These are phyloP conservation scores for Debaryomycetaceae sp. DNA, from an alignment of 1,139 yeast species.

Conservation along the genomic window DNA sequence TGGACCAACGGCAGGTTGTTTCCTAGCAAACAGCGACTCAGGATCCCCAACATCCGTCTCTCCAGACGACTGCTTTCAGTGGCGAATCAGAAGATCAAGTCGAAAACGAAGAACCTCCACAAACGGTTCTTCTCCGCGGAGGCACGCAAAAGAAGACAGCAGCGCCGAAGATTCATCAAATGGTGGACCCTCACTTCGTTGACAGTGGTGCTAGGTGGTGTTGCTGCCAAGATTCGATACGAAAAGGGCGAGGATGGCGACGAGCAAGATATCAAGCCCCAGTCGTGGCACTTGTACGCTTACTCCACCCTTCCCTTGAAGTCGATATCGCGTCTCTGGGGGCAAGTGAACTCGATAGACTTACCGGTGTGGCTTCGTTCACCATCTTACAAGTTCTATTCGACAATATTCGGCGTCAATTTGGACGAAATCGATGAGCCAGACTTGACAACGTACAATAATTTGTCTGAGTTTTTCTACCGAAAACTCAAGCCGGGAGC, in stretches of 20 bases:
- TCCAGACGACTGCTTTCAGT: constrained; percentile 35
- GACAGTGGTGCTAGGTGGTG: constrained; percentile 62
- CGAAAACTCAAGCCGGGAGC: constrained; percentile 75
- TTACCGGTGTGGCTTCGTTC: constrained; percentile 87
- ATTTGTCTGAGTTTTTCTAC: constrained; percentile 89
- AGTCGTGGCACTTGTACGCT: constrained; percentile 85
- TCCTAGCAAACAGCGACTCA: constrained; percentile 16
- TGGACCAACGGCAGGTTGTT: constrained; percentile 28
- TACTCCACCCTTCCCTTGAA: constrained; percentile 90
- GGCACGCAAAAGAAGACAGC: constrained; percentile 41
- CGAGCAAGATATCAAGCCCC: constrained; percentile 51
- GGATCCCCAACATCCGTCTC: constrained; percentile 23
- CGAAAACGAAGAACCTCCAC: constrained; percentile 35
- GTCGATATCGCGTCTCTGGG: constrained; percentile 92
- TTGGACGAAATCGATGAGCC: constrained; percentile 86
- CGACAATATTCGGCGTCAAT: constrained; percentile 82
- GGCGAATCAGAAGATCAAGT: constrained; percentile 36
- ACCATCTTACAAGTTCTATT: constrained; percentile 77
- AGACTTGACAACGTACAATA: constrained; percentile 67
- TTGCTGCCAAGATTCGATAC: constrained; percentile 50
- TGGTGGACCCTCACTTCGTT: constrained; percentile 72
- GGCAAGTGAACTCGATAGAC: constrained; percentile 75
- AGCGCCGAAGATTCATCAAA: constrained; percentile 50
- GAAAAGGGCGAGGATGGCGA: constrained; percentile 34
- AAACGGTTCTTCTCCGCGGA: constrained; percentile 43